A percentile compares a stretch with the other conserved stretches of the same genome.
phyloP scores from a whole-genome alignment of 1,284 basidiomycete species.

The Boletus smithii region DNA sequence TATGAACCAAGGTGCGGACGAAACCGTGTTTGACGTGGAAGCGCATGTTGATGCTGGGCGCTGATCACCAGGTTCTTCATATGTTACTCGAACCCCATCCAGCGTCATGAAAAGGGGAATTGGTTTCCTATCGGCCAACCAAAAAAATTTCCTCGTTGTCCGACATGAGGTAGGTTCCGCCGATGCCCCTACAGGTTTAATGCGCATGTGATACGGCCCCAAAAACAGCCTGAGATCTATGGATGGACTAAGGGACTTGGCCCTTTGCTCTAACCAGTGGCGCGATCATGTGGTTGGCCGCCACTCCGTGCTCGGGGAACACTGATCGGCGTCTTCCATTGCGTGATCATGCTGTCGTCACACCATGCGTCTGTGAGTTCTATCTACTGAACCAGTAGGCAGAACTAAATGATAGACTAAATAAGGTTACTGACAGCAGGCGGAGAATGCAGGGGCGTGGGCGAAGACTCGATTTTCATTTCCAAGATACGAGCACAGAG shows the following conservation, averaged over 20 bases:
- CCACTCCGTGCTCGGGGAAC: background rate
- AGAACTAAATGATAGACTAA: background rate
- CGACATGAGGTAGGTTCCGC: conserved; percentile 11
- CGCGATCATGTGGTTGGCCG: background rate
- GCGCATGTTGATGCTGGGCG: conserved; percentile 10
- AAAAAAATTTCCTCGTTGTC: background rate
- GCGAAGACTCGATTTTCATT: background rate
- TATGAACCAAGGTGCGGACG: conserved; percentile 1
- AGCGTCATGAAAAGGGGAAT: conserved; percentile 3
- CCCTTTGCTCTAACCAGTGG: background rate
- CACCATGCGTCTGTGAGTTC: background rate
- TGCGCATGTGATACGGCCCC: background rate
- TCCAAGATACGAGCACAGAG: background rate
- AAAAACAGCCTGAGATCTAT: conserved; percentile 9
- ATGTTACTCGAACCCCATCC: background rate
- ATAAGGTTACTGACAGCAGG: background rate
- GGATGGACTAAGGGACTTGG: background rate
- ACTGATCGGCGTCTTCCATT: conserved; percentile 8
- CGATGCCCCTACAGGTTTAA: background rate
- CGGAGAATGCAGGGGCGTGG: conserved; percentile 3
- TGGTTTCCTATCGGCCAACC: conserved; percentile 8
- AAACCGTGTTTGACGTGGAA: background rate
- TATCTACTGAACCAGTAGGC: background rate
- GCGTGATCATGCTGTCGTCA: background rate
- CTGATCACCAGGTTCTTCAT: background rate